phyloP scores from a whole-genome alignment of 257 asterid species.

The Coffea eugenioides region DNA sequence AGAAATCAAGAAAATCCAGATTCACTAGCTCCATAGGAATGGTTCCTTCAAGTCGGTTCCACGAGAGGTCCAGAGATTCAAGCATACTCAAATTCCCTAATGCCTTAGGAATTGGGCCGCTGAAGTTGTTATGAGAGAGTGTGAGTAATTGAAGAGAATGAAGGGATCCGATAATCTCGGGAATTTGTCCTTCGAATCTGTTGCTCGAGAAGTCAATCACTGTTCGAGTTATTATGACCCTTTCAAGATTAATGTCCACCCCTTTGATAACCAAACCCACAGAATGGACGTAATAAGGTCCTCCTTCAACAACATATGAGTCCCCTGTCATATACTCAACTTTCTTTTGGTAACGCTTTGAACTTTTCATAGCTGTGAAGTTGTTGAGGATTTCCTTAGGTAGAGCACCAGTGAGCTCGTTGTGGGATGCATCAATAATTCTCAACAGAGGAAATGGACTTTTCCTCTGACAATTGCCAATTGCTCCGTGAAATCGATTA shows the following conservation, averaged over 20 bases:
- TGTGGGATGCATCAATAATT: neutral
- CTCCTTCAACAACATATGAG: neutral
- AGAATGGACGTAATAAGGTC: conserved; percentile 2
- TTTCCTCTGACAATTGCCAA: too few relatives aligned
- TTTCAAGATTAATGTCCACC: neutral
- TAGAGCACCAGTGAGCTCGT: too few relatives aligned
- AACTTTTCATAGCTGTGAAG: conserved; percentile 17
- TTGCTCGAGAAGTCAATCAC: conserved; percentile 26
- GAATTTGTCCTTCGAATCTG: conserved; percentile 19
- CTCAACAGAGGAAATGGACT: too few relatives aligned
- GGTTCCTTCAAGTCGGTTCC: neutral
- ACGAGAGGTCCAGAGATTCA: conserved; percentile 34
- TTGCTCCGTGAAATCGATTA: conserved; percentile 1
- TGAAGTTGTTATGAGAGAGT: conserved; percentile 16
- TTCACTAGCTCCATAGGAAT: conserved; percentile 25
- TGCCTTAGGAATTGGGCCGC: conserved; percentile 26
- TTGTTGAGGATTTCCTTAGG: too few relatives aligned
- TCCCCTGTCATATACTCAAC: neutral
- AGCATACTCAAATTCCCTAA: conserved; percentile 16
- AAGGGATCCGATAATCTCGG: conserved; percentile 6
- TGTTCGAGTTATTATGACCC: conserved; percentile 6
- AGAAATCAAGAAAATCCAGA: conserved; percentile 18
- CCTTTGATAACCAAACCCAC: conserved; percentile 12
- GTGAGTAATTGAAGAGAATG: conserved; percentile 10
- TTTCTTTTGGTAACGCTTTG: too few relatives aligned